A percentile compares a stretch with the other conserved stretches of the same genome.
Conservation (phyloP, 106 monocot genomes). For the Amphibolis antarctica region DNA sequence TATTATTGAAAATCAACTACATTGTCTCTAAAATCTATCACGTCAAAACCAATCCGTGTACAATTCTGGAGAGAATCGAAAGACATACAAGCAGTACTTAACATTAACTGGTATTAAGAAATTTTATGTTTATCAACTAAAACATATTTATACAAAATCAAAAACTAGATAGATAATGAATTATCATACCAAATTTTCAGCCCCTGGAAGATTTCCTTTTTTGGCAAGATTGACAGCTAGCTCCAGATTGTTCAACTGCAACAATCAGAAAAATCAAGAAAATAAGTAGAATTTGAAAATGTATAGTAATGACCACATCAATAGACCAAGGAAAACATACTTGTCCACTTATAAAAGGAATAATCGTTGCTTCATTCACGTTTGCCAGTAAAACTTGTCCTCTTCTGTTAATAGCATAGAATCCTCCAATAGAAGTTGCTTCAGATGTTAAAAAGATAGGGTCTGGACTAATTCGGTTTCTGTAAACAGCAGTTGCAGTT, state of each 20-base stretch:
- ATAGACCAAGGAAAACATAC: slow-evolving; percentile 25
- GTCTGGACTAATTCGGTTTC: slow-evolving; percentile 96
- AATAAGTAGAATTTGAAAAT: background rate
- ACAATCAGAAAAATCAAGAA: too few relatives aligned
- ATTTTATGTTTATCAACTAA: too few relatives aligned
- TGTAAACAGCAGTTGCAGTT: slow-evolving; percentile 88
- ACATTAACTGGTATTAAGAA: too few relatives aligned
- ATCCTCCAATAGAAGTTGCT: slow-evolving; percentile 74
- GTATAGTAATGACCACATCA: background rate
- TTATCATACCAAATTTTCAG: slow-evolving; percentile 84
- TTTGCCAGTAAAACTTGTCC: slow-evolving; percentile 93
- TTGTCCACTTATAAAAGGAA: slow-evolving; percentile 93
- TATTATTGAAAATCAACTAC: too few relatives aligned
- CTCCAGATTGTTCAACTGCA: slow-evolving; percentile 94
- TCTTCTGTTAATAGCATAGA: slow-evolving; percentile 89
- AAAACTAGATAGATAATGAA: too few relatives aligned
- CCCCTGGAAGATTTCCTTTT: slow-evolving; percentile 94
- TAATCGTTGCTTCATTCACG: slow-evolving; percentile 93
- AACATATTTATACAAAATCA: too few relatives aligned
- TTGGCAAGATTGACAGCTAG: slow-evolving; percentile 96
- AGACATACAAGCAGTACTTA: too few relatives aligned
- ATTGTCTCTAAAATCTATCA: too few relatives aligned
- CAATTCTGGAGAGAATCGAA: too few relatives aligned
- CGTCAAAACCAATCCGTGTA: too few relatives aligned
- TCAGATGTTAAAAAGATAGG: slow-evolving; percentile 93